Evolutionary conservation across 2,329 filamentous ascomycete genomes (phyloP).

Genomic region (Trichophaea hybrida): DNA sequence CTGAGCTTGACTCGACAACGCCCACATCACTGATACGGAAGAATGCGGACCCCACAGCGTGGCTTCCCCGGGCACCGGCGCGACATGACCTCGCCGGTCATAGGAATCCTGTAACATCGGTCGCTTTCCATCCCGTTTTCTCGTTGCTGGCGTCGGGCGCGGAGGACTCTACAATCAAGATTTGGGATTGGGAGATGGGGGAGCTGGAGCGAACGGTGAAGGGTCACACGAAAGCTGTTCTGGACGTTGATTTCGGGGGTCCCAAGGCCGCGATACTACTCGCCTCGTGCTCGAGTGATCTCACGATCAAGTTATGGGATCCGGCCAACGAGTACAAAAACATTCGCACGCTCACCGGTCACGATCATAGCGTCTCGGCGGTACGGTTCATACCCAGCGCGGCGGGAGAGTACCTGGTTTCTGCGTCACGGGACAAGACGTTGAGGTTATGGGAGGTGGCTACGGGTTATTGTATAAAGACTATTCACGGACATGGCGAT

Average conservation of each 20-base stretch:
- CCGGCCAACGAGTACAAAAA: constrained; percentile 89
- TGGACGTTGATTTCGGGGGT: constrained; percentile 82
- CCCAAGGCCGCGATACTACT: constrained; percentile 65
- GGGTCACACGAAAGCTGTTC: constrained; percentile 74
- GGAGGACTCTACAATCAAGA: constrained; percentile 87
- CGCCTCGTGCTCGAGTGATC: constrained; percentile 70
- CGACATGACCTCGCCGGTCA: constrained; percentile 75
- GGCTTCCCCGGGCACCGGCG: constrained; percentile 72
- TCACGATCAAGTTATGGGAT: constrained; percentile 93
- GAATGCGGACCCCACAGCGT: constrained; percentile 70
- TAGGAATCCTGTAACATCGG: constrained; percentile 63
- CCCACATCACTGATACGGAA: constrained; percentile 61
- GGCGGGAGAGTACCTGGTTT: constrained; percentile 68
- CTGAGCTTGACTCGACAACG: constrained; percentile 71
- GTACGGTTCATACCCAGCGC: constrained; percentile 79
- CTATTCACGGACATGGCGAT: constrained; percentile 68
- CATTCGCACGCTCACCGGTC: constrained; percentile 75
- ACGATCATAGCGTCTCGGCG: constrained; percentile 82
- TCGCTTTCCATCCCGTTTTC: constrained; percentile 86
- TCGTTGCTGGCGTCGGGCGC: constrained; percentile 80
- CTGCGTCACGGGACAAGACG: constrained; percentile 70
- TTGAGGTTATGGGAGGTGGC: constrained; percentile 85
- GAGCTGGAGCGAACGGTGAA: constrained; percentile 84
- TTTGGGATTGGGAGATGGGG: constrained; percentile 93
- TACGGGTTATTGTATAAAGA: constrained; percentile 83